Percentiles rank a stretch among this genome's conserved stretches.
phyloP scores from a whole-genome alignment of 2,329 filamentous ascomycete genomes.

The Fusarium neocosmosporiellum region DNA sequence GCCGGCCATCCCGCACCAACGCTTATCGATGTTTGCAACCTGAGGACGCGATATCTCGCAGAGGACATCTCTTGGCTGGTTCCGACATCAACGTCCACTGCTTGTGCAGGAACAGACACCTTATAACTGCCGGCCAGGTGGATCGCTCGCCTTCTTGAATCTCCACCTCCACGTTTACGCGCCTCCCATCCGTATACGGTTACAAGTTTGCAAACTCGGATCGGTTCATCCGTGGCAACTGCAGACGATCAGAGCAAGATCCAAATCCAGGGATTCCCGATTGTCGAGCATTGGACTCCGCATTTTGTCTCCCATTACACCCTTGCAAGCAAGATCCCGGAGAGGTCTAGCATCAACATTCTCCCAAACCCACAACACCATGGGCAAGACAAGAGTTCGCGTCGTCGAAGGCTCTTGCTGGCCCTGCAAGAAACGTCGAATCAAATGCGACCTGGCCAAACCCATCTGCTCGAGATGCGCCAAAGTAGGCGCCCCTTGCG shows the following conservation, averaged over 20 bases:
- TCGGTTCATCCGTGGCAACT: neutral
- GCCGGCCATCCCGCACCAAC: neutral
- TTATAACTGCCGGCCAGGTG: neutral
- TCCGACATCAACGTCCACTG: neutral
- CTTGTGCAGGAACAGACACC: neutral
- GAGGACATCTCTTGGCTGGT: neutral
- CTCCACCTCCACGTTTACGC: neutral
- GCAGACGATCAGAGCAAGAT: neutral
- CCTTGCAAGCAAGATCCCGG: neutral
- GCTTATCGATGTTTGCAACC: neutral
- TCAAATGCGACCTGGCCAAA: constrained; percentile 55
- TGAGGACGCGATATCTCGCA: neutral
- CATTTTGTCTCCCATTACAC: neutral
- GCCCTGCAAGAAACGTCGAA: constrained; percentile 57
- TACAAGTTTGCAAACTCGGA: neutral
- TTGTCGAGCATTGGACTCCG: neutral
- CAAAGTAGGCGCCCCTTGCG: constrained; percentile 40
- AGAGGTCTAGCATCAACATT: neutral
- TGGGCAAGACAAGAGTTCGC: constrained; percentile 31
- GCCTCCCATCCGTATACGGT: neutral
- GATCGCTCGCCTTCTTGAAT: neutral
- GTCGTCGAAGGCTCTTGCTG: constrained; percentile 55
- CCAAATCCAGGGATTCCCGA: neutral
- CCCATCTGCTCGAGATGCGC: constrained; percentile 53
- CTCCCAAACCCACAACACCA: neutral